Evolutionary conservation across 208 protist species (phyloP), one percentile per base, ranked within the genome.

Genomic region (Trypanosoma cruzi): DNA sequence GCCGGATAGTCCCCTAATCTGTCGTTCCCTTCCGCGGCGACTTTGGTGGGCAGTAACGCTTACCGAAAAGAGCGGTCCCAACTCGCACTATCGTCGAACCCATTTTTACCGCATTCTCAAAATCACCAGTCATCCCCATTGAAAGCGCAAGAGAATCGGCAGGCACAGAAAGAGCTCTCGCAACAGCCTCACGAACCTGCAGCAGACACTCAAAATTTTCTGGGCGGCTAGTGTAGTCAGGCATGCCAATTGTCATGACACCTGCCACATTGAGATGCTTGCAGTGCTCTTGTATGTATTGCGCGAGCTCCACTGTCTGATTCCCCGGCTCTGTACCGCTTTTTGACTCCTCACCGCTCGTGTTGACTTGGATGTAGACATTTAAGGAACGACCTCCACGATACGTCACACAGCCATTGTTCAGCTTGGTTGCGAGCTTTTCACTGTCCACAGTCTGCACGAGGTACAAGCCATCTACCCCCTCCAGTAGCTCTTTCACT

Each of bases 81-180:
- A 99, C 94, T 32, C 98, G 85, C 20, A 99, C 98, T 49, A 84
- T 92, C 5, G 95, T 99, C 56, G 89, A 82, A 8, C 98, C 98
- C 81, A 93, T 88, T 49, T 82, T 59, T 60, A 99, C 98, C 1
- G 98, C 98, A 37, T 92, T 82, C 46, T 95, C 78, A 73, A 90
- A 99, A 73, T 99, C 98, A 24, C 81, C 76, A 46, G 85, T 97
- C 98, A 99, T 99, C 49, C 98, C 98, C 98, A 99, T 99, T 57
- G 89, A 97, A 14, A 99, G 80, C 58, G 90, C 84, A 20, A 98
- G 70, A 4, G 73, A 63, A 34, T 84, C 75, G 8, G 75, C 48
- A 26, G 68, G 16, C 7, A 94, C 40, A 36, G 46, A 42, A 14
- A 98, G 48, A 40, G 86, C 68, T 34, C 79, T 37, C 16, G 82